Evolutionary conservation across 2,329 filamentous ascomycete genomes (phyloP), one percentile per base, ranked within the genome.

Genomic region (Xylariaceae sp.): DNA sequence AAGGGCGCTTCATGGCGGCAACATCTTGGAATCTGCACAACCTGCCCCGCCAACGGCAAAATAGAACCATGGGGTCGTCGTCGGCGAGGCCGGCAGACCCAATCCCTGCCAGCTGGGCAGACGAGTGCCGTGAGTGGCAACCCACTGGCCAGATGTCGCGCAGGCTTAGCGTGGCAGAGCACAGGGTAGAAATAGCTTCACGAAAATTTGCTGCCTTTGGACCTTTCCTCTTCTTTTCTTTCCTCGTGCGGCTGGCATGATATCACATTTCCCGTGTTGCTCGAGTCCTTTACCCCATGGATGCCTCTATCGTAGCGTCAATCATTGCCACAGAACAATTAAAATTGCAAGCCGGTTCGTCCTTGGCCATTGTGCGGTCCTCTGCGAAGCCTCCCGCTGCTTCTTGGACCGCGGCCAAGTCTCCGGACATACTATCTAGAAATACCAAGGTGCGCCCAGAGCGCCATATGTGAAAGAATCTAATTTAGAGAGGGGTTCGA

Each of bases 191-290:
- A 28, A 28, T 28, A 28, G 22, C 22, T 28, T 28, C 22, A 7
- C 22, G 22, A 7, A 9, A 36, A 17, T 39, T 44, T 53, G 38
- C 48, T 54, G 39, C 31, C 14, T 17, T 13, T 19, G 16, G 38
- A 51, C 16, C 58, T 51, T 56, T 58, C 42, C 36, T 65, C 67
- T 64, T 71, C 68, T 75, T 68, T 74, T 82, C 81, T 78, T 75
- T 75, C 83, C 80, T 89, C 78, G 86, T 91, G 88, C 87, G 87
- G 88, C 87, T 76, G 84, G 84, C 83, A 86, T 83, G 79, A 86
- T 81, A 73, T 69, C 74, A 79, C 76, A 73, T 82, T 82, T 81
- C 83, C 87, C 87, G 84, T 89, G 86, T 91, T 91, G 87, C 87
- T 88, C 86, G 81, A 78, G 78, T 85, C 76, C 68, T 69, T 61